Base-by-base conservation (phyloP, 768 basidiomycete genomes). In the Boletus bicolor region DNA sequence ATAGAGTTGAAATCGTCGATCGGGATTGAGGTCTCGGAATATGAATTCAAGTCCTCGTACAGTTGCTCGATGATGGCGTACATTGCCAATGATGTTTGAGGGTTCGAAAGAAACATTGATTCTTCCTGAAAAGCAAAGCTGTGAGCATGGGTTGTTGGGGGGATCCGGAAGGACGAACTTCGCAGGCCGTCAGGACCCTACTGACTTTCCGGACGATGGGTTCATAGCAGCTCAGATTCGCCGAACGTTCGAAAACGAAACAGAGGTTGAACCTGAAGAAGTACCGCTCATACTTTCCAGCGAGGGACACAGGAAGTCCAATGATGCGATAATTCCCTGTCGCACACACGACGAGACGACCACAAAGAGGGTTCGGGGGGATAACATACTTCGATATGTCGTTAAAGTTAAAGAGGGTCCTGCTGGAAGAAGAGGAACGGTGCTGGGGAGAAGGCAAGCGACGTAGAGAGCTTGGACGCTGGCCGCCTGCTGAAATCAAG, bases 41-140 rank as follows among this genome's bases (percentile, higher is more conserved):
- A 98, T 8, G 93, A 95, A 72, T 98, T 98, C 62, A 99, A 75
- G 64, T 99, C 97, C 66, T 98, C 95, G 63, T 94, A 98, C 2
- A 99, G 79, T 66, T 98, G 95, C 72, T 99, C 96, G 21, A 98
- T 82, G 49, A 98, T 91, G 15, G 87, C 82, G 66, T 88, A 82
- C 34, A 93, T 81, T 4, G 84, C 80, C 37, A 81, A 75, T 1
- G 86, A 85, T 4, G 84, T 86, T 43, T 79, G 72, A 0, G 86
- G 77, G 9, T 83, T 84, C 0, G 95, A 96, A 35, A 99, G 77
- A 68, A 96, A 97, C 15, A 77, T 78, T 0, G 93, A 92, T 72
- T 98, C 95, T 78, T 93, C 84, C 91, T 93, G 58, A 5, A 44
- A 52, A 14, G n/a, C 24, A 51, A 28, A 34, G 46, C 51, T 32